Evolutionary conservation across 176 grass and related monocot genomes (phyloP).

Genomic region (Canna indica): DNA sequence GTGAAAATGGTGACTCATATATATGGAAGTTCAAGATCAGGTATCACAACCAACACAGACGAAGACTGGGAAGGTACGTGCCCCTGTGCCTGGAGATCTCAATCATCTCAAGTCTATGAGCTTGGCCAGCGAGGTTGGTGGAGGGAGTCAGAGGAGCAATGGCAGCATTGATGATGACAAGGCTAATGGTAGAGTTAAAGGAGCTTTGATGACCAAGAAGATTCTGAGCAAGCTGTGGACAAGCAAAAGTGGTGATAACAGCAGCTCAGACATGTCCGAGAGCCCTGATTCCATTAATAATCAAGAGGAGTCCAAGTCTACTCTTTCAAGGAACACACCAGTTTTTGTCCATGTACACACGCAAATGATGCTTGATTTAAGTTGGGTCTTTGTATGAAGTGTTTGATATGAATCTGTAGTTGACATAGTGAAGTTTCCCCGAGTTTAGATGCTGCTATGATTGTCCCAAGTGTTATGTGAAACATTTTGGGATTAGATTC

Average conservation of each 20-base stretch:
- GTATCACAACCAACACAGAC: constrained; percentile 57
- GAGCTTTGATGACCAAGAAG: constrained; percentile 71
- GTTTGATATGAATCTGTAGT: background rate
- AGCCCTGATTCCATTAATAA: constrained; percentile 68
- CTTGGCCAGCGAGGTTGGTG: constrained; percentile 34
- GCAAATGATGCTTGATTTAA: background rate
- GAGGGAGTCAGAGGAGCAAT: constrained; percentile 62
- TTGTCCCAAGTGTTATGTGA: background rate
- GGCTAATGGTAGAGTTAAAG: constrained; percentile 37
- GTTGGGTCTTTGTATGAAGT: background rate
- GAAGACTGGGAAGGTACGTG: constrained; percentile 66
- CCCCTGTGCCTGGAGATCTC: constrained; percentile 39
- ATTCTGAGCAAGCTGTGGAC: constrained; percentile 93
- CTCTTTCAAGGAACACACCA: constrained; percentile 37
- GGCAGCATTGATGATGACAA: constrained; percentile 42
- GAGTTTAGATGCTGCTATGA: background rate
- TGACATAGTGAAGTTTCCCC: background rate
- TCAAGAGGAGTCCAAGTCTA: constrained; percentile 60
- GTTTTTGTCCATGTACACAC: background rate
- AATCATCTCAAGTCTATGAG: constrained; percentile 60
- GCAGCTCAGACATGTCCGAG: constrained; percentile 68
- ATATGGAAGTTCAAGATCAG: constrained; percentile 84
- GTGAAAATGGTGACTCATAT: constrained; percentile 73
- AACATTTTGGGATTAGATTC: background rate
- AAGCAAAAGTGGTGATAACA: constrained; percentile 57